A percentile compares a stretch with the other conserved stretches of the same genome.
Conservation (phyloP, 768 basidiomycete species). For the Paxillus ammoniavirescens region DNA sequence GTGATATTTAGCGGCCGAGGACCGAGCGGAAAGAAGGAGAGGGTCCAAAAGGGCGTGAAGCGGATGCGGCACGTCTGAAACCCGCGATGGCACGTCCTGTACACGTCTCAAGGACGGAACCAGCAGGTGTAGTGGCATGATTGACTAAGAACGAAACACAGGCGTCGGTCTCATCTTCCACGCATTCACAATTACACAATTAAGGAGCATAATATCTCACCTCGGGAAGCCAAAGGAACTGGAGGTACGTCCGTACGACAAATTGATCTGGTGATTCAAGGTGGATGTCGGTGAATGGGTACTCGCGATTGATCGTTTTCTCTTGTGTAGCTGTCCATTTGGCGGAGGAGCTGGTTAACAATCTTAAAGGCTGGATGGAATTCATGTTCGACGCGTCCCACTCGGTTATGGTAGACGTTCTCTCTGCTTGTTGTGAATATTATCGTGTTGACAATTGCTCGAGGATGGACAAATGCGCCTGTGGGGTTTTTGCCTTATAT, state of each 20-base stretch:
- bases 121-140: constrained; percentile 64
- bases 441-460: too few species aligned
- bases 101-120: constrained; percentile 57
- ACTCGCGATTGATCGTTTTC: constrained; percentile 53
- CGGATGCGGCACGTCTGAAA: constrained; percentile 43
- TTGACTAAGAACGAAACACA: constrained; percentile 45
- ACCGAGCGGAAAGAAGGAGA: constrained; percentile 57
- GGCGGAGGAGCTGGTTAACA: constrained; percentile 24
- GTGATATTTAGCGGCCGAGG: constrained; percentile 59
- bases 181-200: neutral
- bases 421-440: too few species aligned
- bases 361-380: constrained; percentile 15
- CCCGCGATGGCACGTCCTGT: constrained; percentile 27
- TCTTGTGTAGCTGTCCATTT: constrained; percentile 63
- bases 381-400: constrained; percentile 13
- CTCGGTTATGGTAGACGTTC: neutral
- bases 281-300: constrained; percentile 45
- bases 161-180: neutral
- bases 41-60: constrained; percentile 61
- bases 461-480: too few species aligned
- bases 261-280: constrained; percentile 54
- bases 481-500: too few species aligned
- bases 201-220: constrained; percentile 34
- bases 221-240: constrained; percentile 78
- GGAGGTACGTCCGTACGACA: constrained; percentile 64